phyloP scores from a whole-genome alignment of 352 stramenopile species.

The Aphanomyces cochlioides region DNA sequence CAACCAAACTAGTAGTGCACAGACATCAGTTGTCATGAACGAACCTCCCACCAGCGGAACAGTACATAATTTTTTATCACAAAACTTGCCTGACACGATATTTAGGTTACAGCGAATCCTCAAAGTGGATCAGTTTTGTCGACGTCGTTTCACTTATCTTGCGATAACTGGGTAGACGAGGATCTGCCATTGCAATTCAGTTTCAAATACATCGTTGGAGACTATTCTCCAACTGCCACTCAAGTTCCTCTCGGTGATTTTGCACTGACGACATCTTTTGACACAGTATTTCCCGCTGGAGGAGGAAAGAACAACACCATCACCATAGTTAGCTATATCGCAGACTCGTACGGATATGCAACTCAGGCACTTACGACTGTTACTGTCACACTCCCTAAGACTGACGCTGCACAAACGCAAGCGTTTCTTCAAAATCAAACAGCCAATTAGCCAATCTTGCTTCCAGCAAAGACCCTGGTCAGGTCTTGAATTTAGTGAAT shows the following conservation, averaged over 20 bases:
- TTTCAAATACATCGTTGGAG: slow-evolving; percentile 70
- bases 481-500: slow-evolving; percentile 53
- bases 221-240: slow-evolving; percentile 41
- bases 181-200: slow-evolving; percentile 60
- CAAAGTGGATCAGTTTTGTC: slow-evolving; percentile 47
- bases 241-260: slow-evolving; percentile 55
- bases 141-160: slow-evolving; percentile 48
- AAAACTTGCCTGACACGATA: background rate
- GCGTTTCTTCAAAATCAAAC: slow-evolving; percentile 5
- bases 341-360: slow-evolving; percentile 51
- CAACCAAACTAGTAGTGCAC: slow-evolving; percentile 40
- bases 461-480: slow-evolving; percentile 42
- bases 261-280: slow-evolving; percentile 50
- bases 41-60: slow-evolving; percentile 49
- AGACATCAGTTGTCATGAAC: slow-evolving; percentile 49
- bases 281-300: slow-evolving; percentile 50
- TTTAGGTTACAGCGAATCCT: slow-evolving; percentile 40
- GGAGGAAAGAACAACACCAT: slow-evolving; percentile 57
- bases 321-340: slow-evolving; percentile 58
- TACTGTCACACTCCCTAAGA: slow-evolving; percentile 1
- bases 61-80: background rate
- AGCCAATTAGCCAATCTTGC: background rate
- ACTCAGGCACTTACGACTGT: slow-evolving; percentile 44
- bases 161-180: slow-evolving; percentile 62
- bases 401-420: background rate